These are phyloP conservation scores for Silene conica DNA, from an alignment of 148 eudicot species.

Conservation along the genomic window DNA sequence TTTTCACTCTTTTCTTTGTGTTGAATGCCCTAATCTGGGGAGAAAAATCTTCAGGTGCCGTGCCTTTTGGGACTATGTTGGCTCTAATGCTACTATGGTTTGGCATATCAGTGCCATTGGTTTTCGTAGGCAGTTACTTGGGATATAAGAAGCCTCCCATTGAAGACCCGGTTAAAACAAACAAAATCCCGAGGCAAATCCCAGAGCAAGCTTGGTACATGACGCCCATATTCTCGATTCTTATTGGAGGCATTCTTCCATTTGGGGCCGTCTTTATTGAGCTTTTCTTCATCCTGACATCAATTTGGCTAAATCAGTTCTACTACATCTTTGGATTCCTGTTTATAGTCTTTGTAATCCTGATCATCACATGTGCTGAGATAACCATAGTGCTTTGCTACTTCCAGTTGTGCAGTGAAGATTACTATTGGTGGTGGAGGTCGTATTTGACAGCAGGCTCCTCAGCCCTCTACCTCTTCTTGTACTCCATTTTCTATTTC, in stretches of 20 bases:
- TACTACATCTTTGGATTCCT: constrained; percentile 55
- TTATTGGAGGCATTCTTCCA: constrained; percentile 52
- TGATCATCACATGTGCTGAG: constrained; percentile 47
- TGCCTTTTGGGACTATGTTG: constrained; percentile 53
- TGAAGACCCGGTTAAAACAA: constrained; percentile 50
- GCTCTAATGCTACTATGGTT: constrained; percentile 47
- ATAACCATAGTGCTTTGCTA: constrained; percentile 49
- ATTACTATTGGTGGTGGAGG: constrained; percentile 57
- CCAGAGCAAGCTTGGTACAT: constrained; percentile 54
- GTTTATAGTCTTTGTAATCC: constrained; percentile 43
- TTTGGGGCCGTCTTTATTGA: constrained; percentile 51
- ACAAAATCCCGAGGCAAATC: constrained; percentile 45
- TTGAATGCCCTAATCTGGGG: constrained; percentile 47
- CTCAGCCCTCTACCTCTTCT: constrained; percentile 45
- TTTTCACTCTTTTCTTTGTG: constrained; percentile 39
- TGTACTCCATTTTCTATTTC: constrained; percentile 55
- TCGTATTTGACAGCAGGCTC: constrained; percentile 53
- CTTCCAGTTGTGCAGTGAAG: constrained; percentile 59
- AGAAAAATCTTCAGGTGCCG: constrained; percentile 50
- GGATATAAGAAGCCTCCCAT: constrained; percentile 44
- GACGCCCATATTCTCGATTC: constrained; percentile 47
- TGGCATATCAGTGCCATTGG: constrained; percentile 48
- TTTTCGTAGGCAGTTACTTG: constrained; percentile 47
- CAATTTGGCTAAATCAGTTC: constrained; percentile 57
- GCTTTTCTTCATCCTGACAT: constrained; percentile 51